A percentile compares a stretch with the other conserved stretches of the same genome.
These are phyloP conservation scores for Salix caprea DNA, from an alignment of 345 rosid genomes.

Conservation along the genomic window DNA sequence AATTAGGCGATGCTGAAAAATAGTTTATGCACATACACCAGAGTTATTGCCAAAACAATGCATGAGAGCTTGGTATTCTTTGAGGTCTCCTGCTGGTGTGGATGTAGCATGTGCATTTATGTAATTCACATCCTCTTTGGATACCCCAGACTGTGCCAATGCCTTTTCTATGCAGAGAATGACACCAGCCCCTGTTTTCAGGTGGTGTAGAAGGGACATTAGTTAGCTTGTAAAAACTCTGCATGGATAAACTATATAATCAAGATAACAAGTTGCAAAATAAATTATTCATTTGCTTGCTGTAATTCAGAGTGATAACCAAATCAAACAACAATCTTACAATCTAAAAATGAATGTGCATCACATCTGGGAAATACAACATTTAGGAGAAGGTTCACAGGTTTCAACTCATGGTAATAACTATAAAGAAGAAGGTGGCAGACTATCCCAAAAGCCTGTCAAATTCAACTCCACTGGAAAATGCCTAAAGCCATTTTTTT, in stretches of 20 bases:
- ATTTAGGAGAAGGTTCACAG: background rate
- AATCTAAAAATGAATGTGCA: background rate
- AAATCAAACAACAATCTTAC: background rate
- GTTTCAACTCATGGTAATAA: too few species aligned
- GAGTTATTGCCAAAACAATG: constrained; percentile 77
- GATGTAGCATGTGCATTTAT: constrained; percentile 96
- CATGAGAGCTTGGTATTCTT: constrained; percentile 74
- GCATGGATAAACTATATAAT: background rate
- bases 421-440: background rate
- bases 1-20: background rate
- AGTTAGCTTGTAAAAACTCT: background rate
- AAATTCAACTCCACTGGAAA: background rate
- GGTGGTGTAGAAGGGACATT: background rate
- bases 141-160: constrained; percentile 62
- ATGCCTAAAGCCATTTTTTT: background rate
- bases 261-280: background rate
- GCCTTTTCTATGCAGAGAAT: constrained; percentile 87
- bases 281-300: background rate
- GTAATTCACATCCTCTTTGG: constrained; percentile 70
- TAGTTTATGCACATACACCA: constrained; percentile 39
- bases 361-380: background rate
- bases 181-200: constrained; percentile 63
- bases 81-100: constrained; percentile 80
- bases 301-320: background rate
- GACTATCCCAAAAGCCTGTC: background rate